phyloP scores from a whole-genome alignment of 2,329 filamentous ascomycete genomes.

The Ilyonectria sp. region DNA sequence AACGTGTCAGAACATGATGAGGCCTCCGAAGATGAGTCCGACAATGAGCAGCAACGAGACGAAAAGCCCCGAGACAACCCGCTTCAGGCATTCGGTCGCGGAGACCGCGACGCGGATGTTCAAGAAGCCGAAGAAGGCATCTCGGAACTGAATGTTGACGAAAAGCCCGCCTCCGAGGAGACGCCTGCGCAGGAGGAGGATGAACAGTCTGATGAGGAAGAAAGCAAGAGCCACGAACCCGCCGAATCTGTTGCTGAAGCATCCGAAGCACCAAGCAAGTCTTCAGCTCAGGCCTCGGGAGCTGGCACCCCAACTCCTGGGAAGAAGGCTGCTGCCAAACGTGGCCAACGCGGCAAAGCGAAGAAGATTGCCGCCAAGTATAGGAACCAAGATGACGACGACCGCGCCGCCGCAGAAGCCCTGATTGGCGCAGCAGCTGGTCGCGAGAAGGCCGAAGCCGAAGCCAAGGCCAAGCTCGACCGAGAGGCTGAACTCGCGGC shows the following conservation, averaged over 20 bases:
- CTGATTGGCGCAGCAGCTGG: constrained; percentile 85
- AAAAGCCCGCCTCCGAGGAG: constrained; percentile 41
- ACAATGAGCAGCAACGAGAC: constrained; percentile 50
- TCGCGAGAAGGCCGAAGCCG: constrained; percentile 77
- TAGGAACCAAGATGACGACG: constrained; percentile 94
- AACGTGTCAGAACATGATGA: constrained; percentile 50
- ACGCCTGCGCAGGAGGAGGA: constrained; percentile 44
- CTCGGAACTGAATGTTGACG: constrained; percentile 45
- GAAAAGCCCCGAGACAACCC: constrained; percentile 55
- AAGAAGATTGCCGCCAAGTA: constrained; percentile 94
- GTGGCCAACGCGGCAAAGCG: constrained; percentile 85
- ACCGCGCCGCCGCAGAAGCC: constrained; percentile 85
- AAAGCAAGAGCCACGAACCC: constrained; percentile 47
- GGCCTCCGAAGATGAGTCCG: constrained; percentile 50
- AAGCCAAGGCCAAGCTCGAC: constrained; percentile 79
- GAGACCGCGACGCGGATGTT: constrained; percentile 47
- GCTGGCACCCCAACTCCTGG: constrained; percentile 31
- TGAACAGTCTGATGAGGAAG: constrained; percentile 31
- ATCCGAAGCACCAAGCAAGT: constrained; percentile 38
- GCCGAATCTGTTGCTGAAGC: constrained; percentile 30
- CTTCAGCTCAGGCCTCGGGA: constrained; percentile 26
- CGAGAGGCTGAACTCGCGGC: constrained; percentile 76
- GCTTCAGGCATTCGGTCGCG: constrained; percentile 51
- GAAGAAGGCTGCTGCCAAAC: constrained; percentile 67
- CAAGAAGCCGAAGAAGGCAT: constrained; percentile 46